phyloP scores from a whole-genome alignment of 2,329 filamentous ascomycete genomes.

The Ampelomyces quisqualis region DNA sequence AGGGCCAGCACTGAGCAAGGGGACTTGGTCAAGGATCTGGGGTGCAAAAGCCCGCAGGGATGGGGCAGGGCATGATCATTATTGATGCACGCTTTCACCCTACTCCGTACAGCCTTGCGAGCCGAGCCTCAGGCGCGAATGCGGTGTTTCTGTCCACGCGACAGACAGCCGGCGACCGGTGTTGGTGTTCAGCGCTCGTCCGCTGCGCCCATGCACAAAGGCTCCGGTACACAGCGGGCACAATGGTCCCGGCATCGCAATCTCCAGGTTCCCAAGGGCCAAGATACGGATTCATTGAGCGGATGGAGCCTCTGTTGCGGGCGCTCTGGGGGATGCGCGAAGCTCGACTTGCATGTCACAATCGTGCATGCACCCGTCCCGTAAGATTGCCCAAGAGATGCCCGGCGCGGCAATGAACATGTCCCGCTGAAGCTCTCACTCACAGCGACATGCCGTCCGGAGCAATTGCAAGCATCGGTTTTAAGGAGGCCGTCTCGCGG shows the following conservation, averaged over 20 bases:
- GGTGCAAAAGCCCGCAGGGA: not conserved
- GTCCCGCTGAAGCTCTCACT: not conserved
- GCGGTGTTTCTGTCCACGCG: no score
- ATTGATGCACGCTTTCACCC: slow-evolving; percentile 15
- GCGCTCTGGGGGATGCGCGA: not conserved
- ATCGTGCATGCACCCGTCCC: not conserved
- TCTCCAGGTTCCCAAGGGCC: slow-evolving; percentile 12
- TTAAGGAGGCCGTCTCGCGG: not conserved
- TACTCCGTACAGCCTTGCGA: slow-evolving; percentile 25
- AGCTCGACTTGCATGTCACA: not conserved
- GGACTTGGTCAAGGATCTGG: slow-evolving; percentile 1
- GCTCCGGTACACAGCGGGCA: no score
- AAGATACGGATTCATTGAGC: no score
- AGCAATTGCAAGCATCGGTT: not conserved
- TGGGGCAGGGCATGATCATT: slow-evolving; percentile 8
- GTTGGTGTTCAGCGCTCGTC: slow-evolving; percentile 1
- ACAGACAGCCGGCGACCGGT: no score
- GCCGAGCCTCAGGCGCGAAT: slow-evolving; percentile 15
- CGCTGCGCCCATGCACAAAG: slow-evolving; percentile 7
- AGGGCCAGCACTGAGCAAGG: slow-evolving; percentile 32
- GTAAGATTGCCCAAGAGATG: slow-evolving; percentile 1
- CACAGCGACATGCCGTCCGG: not conserved
- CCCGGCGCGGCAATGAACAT: not conserved
- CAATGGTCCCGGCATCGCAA: slow-evolving; percentile 17
- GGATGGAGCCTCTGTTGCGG: no score